Evolutionary conservation across 352 stramenopile species (phyloP), one percentile per base, ranked within the genome.

Genomic region (Pythium myriotylum): DNA sequence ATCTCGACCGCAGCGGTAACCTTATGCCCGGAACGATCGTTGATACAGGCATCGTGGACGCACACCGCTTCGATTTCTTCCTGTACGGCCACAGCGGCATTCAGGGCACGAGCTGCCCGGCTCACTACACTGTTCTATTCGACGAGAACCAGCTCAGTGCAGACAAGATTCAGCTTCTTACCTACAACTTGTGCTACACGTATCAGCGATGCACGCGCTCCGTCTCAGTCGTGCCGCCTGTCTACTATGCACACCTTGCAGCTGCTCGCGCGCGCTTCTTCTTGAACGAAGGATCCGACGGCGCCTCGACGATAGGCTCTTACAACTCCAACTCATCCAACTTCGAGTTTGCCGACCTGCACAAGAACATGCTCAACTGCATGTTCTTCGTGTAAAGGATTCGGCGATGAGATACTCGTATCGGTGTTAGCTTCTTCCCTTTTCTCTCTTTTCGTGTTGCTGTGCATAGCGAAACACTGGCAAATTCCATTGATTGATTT

Each of bases 231-330:
- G 77, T 88, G 7, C 77, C 81, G 7, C 76, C 85, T 0, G 78
- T 88, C 43, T 88, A 88, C 63, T 93, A 93, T 48, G 72, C 81
- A 16, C 74, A 88, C 49, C 62, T 93, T 10, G 74, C 84, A 16
- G 84, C 77, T 6, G 73, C 81, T 29, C 77, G 77, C n/a, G 82
- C 80, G 33, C 69, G 75, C 13, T 85, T 80, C 64, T 88, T 84
- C 50, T 43, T 86, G 33, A 76, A 83, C 54, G 79, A 84, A 72
- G 37, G 33, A 40, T 86, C 76, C 7, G 79, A 89, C 54, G 77
- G 74, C 16, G 67, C 69, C 19, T 86, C 79, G 10, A 86, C 77
- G 1, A 78, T 85, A 20, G 75, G 73, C 23, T 89, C 79, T 40
- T 78, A 73, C 68, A 82, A 77, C 67, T 85, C 75, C 32, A 81